These are phyloP conservation scores for Globisporangium lucens DNA, from an alignment of 352 stramenopile genomes.

Conservation along the genomic window DNA sequence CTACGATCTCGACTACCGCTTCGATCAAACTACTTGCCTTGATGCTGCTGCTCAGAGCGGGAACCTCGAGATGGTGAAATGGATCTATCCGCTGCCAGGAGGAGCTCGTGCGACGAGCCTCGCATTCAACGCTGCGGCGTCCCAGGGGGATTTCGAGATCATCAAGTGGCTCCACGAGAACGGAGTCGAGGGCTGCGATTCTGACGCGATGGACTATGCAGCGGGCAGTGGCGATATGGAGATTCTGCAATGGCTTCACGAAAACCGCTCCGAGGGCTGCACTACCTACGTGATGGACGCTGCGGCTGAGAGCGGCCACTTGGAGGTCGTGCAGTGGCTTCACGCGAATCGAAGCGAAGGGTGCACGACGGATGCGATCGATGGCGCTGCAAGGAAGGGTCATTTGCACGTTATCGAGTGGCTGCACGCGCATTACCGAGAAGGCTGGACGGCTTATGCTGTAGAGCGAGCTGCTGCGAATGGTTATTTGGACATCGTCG, in stretches of 20 bases:
- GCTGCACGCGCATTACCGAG: too few species aligned
- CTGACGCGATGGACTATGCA: background rate
- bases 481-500: too few species aligned
- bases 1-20: background rate
- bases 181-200: background rate
- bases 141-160: background rate
- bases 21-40: too few species aligned
- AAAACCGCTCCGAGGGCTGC: background rate
- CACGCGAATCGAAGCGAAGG: background rate
- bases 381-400: background rate
- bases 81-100: too few species aligned
- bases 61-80: too few species aligned
- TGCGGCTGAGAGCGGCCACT: background rate
- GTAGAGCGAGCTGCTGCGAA: too few species aligned
- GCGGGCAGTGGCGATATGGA: background rate
- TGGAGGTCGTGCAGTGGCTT: background rate
- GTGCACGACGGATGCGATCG: background rate
- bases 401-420: too few species aligned
- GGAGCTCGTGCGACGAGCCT: too few species aligned
- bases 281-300: background rate
- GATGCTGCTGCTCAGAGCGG: too few species aligned
- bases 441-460: too few species aligned
- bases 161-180: slow-evolving; percentile 1
- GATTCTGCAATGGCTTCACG: background rate
- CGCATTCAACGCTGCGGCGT: background rate